Evolutionary conservation across 2,329 filamentous ascomycete genomes (phyloP).

Genomic region (Polytolypa hystricis): DNA sequence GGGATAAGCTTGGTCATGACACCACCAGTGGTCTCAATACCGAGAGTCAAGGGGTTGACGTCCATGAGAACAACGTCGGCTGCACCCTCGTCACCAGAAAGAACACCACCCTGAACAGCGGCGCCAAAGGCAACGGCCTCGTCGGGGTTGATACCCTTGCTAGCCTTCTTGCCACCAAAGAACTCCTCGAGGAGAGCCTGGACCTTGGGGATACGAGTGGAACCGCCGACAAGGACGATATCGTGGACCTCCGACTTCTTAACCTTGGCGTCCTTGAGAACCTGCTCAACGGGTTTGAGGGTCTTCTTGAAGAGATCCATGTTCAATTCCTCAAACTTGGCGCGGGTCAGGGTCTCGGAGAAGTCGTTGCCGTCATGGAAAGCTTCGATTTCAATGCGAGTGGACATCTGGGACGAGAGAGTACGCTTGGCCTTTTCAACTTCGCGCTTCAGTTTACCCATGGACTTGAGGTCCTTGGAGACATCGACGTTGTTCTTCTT

Average conservation of each 20-base stretch:
- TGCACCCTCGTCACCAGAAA: slow-evolving; percentile 77
- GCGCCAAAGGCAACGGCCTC: slow-evolving; percentile 98
- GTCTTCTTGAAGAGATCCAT: slow-evolving; percentile 99
- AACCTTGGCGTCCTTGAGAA: slow-evolving; percentile 94
- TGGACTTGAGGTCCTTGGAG: slow-evolving; percentile 89
- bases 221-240: slow-evolving; percentile 96
- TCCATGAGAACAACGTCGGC: slow-evolving; percentile 86
- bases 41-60: slow-evolving; percentile 89
- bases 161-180: slow-evolving; percentile 91
- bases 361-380: slow-evolving; percentile 97
- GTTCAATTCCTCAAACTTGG: slow-evolving; percentile 99
- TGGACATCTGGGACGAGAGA: slow-evolving; percentile 86
- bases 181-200: slow-evolving; percentile 89
- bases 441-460: slow-evolving; percentile 99
- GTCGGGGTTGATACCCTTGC: slow-evolving; percentile 99
- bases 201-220: slow-evolving; percentile 98
- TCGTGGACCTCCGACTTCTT: slow-evolving; percentile 93
- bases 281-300: slow-evolving; percentile 95
- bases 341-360: slow-evolving; percentile 93
- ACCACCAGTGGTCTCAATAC: slow-evolving; percentile 94
- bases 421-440: slow-evolving; percentile 99
- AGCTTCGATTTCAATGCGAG: slow-evolving; percentile 90
- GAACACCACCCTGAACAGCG: slow-evolving; percentile 90
- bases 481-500: slow-evolving; percentile 93
- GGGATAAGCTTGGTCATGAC: slow-evolving; percentile 96